Evolutionary conservation across 345 rosid species (phyloP), one percentile per base, ranked within the genome.

Genomic region (Hypericum perforatum): DNA sequence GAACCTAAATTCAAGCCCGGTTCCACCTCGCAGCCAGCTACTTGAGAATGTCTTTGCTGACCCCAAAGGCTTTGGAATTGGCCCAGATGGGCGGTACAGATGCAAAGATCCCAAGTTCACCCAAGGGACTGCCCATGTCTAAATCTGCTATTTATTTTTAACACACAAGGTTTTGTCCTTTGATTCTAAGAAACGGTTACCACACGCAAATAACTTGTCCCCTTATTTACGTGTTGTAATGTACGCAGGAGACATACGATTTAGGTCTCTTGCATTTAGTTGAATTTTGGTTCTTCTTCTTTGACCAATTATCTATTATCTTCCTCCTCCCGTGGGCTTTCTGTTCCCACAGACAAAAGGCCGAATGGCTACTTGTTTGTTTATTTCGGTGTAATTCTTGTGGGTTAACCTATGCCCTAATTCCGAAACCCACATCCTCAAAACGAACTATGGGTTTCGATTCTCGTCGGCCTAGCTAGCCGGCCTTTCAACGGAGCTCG

Each of bases 71-170:
- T 86, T 86, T 59, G 90, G 90, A 52, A 80, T 77, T 8, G 84
- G 85, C 60, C 78, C 90, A 42, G 88, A 86, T 68, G 88, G 90
- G 5, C 69, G 62, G 5, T 86, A 86, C 74, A 78, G 95, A 69
- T 80, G 90, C 9, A 88, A 86, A 73, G 95, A 86, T 61, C 90
- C 95, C 50, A 80, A 86, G 70, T 86, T 86, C 65, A 82, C 95
- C 0, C 65, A 82, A 69, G 90, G 95, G 65, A 86, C 95, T 37
- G 95, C 95, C 56, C 82, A 77, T 46, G 85, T 82, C 67, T 80
- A 63, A 52, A 37, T 11, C 41, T 16, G 11, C 1, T 8, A 41
- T 11, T 43, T 47, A 16, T 41, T 41, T 16, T 41, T 8, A 37
- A 51, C 12, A 13, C 39, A 16, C 37, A 46, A 58, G 37, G 16